These are phyloP conservation scores for Scolecobasidium constrictum DNA, from an alignment of 2,329 filamentous ascomycete genomes.

Conservation along the genomic window DNA sequence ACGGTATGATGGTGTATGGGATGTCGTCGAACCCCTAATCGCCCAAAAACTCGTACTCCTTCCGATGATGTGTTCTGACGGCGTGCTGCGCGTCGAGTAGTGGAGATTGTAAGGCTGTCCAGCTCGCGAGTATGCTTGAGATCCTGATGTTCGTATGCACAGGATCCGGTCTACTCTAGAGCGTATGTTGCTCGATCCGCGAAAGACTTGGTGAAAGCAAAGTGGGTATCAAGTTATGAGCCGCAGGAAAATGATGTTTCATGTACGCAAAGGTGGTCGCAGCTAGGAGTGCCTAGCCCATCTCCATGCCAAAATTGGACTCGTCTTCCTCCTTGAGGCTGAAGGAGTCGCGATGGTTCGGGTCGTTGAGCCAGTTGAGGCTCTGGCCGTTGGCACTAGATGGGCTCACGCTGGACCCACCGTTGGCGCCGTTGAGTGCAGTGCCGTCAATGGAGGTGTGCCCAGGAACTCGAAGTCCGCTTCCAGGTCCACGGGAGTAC, in stretches of 20 bases:
- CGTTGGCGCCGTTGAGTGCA: slow-evolving; percentile 41
- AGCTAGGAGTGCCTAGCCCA: slow-evolving; percentile 14
- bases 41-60: background rate
- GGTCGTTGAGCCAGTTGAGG: slow-evolving; percentile 1
- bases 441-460: slow-evolving; percentile 90
- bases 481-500: slow-evolving; percentile 75
- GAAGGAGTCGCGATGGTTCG: slow-evolving; percentile 33
- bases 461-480: slow-evolving; percentile 79
- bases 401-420: slow-evolving; percentile 38
- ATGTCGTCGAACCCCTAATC: background rate
- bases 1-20: background rate
- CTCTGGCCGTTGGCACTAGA: slow-evolving; percentile 44
- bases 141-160: background rate
- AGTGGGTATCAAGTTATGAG: slow-evolving; percentile 8
- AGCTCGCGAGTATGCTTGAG: background rate
- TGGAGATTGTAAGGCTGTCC: background rate
- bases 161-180: slow-evolving; percentile 1
- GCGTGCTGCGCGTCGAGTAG: too few species aligned
- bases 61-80: too few species aligned
- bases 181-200: background rate
- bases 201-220: too few species aligned
- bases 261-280: too few species aligned
- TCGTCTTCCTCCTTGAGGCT: slow-evolving; percentile 94
- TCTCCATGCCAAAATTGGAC: slow-evolving; percentile 62
- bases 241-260: too few species aligned